phyloP scores from a whole-genome alignment of 805 yeast genomes.

The Pichia ethanolica region DNA sequence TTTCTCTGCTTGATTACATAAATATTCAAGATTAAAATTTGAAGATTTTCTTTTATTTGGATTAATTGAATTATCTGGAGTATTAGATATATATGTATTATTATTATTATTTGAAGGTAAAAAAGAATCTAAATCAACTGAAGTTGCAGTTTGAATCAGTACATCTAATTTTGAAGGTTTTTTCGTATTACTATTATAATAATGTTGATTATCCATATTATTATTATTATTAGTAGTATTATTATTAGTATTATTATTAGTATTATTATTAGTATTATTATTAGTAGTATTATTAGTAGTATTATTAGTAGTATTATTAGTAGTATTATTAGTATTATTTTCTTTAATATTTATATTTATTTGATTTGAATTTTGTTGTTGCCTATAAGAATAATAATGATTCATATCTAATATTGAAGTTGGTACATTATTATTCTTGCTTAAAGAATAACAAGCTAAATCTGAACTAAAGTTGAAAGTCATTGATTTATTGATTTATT shows the following conservation, averaged over 20 bases:
- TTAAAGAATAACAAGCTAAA: constrained; percentile 25
- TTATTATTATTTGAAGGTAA: neutral
- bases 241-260: too few species aligned
- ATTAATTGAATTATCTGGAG: neutral
- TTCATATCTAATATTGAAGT: constrained; percentile 13
- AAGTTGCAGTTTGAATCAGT: constrained; percentile 26
- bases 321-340: neutral
- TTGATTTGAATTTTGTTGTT: constrained; percentile 8
- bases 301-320: too few species aligned
- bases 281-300: neutral
- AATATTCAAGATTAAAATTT: constrained; percentile 1
- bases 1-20: constrained; percentile 6
- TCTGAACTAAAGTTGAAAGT: constrained; percentile 20
- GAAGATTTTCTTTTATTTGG: neutral
- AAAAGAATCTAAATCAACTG: constrained; percentile 8
- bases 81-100: neutral
- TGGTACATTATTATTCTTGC: constrained; percentile 24
- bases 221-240: too few species aligned
- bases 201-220: neutral
- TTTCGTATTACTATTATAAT: neutral
- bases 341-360: neutral
- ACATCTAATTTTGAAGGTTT: constrained; percentile 23
- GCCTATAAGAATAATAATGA: constrained; percentile 15
- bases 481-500: constrained; percentile 1
- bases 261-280: neutral